Conservation (phyloP, 768 basidiomycete genomes). For the Tylopilus balloui region DNA sequence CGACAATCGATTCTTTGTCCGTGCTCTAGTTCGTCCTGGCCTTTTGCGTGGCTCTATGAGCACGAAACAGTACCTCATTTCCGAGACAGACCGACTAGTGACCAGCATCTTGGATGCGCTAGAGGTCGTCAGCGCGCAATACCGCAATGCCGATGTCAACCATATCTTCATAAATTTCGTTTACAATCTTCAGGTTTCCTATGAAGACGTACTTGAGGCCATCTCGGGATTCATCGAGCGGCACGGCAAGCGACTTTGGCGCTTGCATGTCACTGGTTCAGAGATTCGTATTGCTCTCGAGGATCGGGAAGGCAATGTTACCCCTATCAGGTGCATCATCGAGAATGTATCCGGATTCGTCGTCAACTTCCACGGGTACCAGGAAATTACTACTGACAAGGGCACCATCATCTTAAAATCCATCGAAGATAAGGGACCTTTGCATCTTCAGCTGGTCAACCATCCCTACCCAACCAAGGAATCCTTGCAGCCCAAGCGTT, state of each 20-base stretch:
- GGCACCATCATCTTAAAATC: conserved; percentile 95
- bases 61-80: conserved; percentile 96
- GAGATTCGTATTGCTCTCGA: conserved; percentile 95
- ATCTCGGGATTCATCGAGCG: conserved; percentile 99
- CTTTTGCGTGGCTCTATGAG: conserved; percentile 89
- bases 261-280: conserved; percentile 94
- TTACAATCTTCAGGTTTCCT: conserved; percentile 91
- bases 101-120: conserved; percentile 91
- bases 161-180: conserved; percentile 99
- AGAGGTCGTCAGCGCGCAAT: conserved; percentile 85
- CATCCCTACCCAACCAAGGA: conserved; percentile 95
- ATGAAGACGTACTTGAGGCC: conserved; percentile 94
- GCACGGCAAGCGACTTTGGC: conserved; percentile 97
- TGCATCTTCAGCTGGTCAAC: conserved; percentile 93
- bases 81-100: conserved; percentile 95
- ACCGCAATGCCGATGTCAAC: conserved; percentile 94
- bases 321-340: conserved; percentile 95
- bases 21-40: conserved; percentile 93
- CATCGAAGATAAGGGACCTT: conserved; percentile 94
- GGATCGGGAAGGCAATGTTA: conserved; percentile 90
- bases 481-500: conserved; percentile 96
- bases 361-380: conserved; percentile 96
- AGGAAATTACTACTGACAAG: conserved; percentile 95
- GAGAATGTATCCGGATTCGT: conserved; percentile 99
- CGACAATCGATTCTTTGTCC: conserved; percentile 98